phyloP scores from a whole-genome alignment of 768 basidiomycete species.

The Trametes elegans region DNA sequence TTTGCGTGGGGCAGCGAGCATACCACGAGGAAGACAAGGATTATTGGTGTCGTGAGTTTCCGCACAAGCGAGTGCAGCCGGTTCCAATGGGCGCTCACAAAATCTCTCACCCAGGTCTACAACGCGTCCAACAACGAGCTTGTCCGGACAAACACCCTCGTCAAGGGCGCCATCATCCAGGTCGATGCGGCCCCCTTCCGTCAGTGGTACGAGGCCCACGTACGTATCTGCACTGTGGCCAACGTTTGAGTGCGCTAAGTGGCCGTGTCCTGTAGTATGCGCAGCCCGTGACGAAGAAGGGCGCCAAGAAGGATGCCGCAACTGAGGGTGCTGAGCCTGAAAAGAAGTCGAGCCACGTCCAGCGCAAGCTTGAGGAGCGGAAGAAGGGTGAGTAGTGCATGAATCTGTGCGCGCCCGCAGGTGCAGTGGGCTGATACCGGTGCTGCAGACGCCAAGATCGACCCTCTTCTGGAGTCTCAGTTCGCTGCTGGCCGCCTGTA shows the following conservation, averaged over 20 bases:
- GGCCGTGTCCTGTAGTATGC: constrained; percentile 66
- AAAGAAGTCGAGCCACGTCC: constrained; percentile 89
- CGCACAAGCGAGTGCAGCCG: neutral
- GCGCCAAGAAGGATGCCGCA: constrained; percentile 55
- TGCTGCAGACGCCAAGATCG: constrained; percentile 79
- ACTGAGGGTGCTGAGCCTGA: constrained; percentile 55
- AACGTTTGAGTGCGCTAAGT: neutral
- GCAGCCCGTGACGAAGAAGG: constrained; percentile 90
- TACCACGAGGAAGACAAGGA: constrained; percentile 91
- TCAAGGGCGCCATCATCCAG: constrained; percentile 96
- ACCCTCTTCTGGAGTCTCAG: constrained; percentile 83
- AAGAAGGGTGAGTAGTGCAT: constrained; percentile 73
- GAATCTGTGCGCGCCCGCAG: neutral
- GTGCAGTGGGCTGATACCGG: constrained; percentile 1
- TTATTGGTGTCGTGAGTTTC: constrained; percentile 87
- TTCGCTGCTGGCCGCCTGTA: constrained; percentile 96
- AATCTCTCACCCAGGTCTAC: constrained; percentile 68
- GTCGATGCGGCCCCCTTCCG: constrained; percentile 98
- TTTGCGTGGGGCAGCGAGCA: constrained; percentile 98
- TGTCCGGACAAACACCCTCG: constrained; percentile 98
- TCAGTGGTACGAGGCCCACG: constrained; percentile 99
- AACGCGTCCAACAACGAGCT: constrained; percentile 99
- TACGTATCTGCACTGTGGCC: constrained; percentile 42
- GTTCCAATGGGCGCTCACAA: neutral
- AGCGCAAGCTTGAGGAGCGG: constrained; percentile 82